Evolutionary conservation across 345 rosid species (phyloP).

Genomic region (Populus simonii): DNA sequence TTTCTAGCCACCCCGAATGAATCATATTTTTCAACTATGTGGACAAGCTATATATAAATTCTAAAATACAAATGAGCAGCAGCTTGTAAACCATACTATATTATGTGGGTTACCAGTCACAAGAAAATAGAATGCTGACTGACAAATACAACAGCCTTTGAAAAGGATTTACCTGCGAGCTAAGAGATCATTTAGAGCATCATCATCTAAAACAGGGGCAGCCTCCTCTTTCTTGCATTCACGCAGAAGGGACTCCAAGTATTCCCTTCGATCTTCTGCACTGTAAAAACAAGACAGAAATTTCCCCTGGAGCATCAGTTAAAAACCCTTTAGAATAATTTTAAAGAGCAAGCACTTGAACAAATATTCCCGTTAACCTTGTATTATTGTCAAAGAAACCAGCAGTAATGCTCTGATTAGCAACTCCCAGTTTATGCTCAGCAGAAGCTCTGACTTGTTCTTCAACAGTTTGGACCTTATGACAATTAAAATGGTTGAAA

Average conservation of each 20-base stretch:
- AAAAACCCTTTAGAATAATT: neutral
- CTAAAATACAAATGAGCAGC: neutral
- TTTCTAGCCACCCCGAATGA: neutral
- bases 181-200: constrained; percentile 69
- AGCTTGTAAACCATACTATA: neutral
- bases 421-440: constrained; percentile 95
- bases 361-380: constrained; percentile 42
- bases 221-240: constrained; percentile 93
- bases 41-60: neutral
- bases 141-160: constrained; percentile 2
- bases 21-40: neutral
- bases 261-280: constrained; percentile 92
- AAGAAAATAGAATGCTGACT: neutral
- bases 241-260: constrained; percentile 77
- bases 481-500: neutral
- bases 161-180: constrained; percentile 69
- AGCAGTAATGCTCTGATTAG: constrained; percentile 95
- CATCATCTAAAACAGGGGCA: constrained; percentile 86
- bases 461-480: constrained; percentile 87
- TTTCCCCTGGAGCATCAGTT: constrained; percentile 7
- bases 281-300: constrained; percentile 38
- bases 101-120: neutral
- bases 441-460: constrained; percentile 96
- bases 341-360: constrained; percentile 4
- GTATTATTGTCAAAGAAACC: constrained; percentile 95